Base-by-base conservation (phyloP, 176 grass and related monocot species). In the Metroxylon sagu region DNA sequence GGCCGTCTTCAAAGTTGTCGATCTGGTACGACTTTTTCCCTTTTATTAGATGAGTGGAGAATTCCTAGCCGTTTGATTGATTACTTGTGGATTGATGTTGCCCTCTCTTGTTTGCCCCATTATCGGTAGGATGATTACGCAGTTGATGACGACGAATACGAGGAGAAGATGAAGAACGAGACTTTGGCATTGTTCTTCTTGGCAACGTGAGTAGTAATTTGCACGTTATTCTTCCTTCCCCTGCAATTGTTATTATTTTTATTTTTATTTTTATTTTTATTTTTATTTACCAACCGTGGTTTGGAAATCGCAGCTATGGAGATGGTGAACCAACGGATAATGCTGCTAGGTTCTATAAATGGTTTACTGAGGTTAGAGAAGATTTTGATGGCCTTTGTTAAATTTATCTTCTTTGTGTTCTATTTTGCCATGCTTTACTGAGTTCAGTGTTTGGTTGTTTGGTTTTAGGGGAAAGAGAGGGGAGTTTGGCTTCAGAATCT, bases 241-340 rank as follows among this genome's bases (percentile, higher is more conserved):
- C 21, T 35, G 18, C 25, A 43, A 18, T 16, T 52, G 21, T 35
- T 8, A 16, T 50, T 21, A 23, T 23, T 1, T 29, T 16, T 50
- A 21, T 30, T 6, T 25, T 53, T 23, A 1, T 23, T 23, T 66
- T 4, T 60, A 14, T 5, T 43, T 74, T 35, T 62, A 58, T 72
- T 25, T 73, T n/a, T 52, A 25, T 67, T 4, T 57, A 16, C 12
- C 48, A 71, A 48, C 54, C 55, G 64, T 28, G 66, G 8, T 66
- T 66, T 48, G 26, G 25, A n/a, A 48, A 61, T 19, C n/a, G 19
- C 71, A 97, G 84, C 14, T 91, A 97, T 65, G 92, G 92, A 12
- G 92, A 97, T 12, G 87, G 92, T 31, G 92, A 97, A 62, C 93
- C 87, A 23, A 97, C 93, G 52, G 93, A 97, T 83, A 97, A 97